A percentile compares a stretch with the other conserved stretches of the same genome.
Evolutionary conservation across 202 grass and related monocot species (phyloP).

Genomic region (Dendrocalamus latiflorus): DNA sequence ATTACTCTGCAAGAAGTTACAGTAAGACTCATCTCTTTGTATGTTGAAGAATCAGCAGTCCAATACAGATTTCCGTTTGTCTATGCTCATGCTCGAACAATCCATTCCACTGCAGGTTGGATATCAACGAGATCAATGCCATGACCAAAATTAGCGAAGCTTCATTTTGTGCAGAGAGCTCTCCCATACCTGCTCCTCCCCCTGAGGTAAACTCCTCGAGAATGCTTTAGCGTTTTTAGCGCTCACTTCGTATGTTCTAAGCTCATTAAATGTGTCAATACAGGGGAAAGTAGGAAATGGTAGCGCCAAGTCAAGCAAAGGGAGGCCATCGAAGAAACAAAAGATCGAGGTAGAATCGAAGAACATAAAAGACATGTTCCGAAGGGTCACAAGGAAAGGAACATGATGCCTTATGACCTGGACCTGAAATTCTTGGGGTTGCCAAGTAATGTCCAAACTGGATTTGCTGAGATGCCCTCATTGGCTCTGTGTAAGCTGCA

Average conservation of each 20-base stretch:
- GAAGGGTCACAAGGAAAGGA: slow-evolving; percentile 59
- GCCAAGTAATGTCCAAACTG: background rate
- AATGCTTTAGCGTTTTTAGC: background rate
- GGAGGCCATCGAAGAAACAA: slow-evolving; percentile 60
- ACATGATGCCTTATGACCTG: background rate
- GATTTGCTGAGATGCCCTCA: background rate
- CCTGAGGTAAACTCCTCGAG: slow-evolving; percentile 39
- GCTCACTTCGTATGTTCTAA: background rate
- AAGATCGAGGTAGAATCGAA: slow-evolving; percentile 67
- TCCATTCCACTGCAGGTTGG: slow-evolving; percentile 40
- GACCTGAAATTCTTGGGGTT: background rate
- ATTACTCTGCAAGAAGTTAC: slow-evolving; percentile 58
- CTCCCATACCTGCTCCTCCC: slow-evolving; percentile 11
- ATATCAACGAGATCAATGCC: slow-evolving; percentile 28
- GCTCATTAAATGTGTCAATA: background rate
- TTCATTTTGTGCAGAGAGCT: slow-evolving; percentile 38
- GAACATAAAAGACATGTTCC: slow-evolving; percentile 96
- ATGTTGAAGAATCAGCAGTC: background rate
- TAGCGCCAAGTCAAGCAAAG: slow-evolving; percentile 44
- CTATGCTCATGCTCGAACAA: background rate
- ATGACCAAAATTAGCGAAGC: slow-evolving; percentile 25
- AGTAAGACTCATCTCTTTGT: slow-evolving; percentile 46
- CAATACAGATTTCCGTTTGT: background rate
- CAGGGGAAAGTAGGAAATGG: slow-evolving; percentile 43
- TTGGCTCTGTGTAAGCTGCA: slow-evolving; percentile 3